Evolutionary conservation across 1,139 yeast species (phyloP).

Genomic region (Ashbya aceris): DNA sequence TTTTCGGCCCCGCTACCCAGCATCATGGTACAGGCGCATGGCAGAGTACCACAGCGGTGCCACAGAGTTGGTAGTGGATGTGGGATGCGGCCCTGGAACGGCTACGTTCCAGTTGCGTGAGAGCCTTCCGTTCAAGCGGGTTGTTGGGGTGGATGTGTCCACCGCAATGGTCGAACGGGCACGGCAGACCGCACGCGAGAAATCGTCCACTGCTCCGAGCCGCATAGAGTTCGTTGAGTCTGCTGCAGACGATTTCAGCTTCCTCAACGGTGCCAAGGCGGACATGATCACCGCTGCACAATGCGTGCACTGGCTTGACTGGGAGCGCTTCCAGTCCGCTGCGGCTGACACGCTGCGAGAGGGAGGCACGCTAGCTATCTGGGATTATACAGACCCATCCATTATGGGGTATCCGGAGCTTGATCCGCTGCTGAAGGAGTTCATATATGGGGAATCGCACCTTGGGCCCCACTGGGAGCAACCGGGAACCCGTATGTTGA

Average conservation of each 20-base stretch:
- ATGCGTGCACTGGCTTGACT: slow-evolving; percentile 72
- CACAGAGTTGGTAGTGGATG: slow-evolving; percentile 42
- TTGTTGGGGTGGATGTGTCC: slow-evolving; percentile 64
- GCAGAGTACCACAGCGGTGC: slow-evolving; percentile 33
- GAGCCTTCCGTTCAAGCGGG: slow-evolving; percentile 29
- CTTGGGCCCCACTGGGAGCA: slow-evolving; percentile 70
- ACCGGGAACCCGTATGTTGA: slow-evolving; percentile 54
- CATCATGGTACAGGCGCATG: slow-evolving; percentile 41
- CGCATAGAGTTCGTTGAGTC: slow-evolving; percentile 22
- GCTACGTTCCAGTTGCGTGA: slow-evolving; percentile 50
- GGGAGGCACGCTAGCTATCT: slow-evolving; percentile 60
- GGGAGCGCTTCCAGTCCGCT: slow-evolving; percentile 42
- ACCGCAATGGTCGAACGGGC: slow-evolving; percentile 52
- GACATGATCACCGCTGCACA: slow-evolving; percentile 70
- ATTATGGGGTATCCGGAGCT: slow-evolving; percentile 35
- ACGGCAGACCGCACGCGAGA: slow-evolving; percentile 10
- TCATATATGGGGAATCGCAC: slow-evolving; percentile 33
- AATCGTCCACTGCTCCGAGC: neutral
- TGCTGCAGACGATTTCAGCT: slow-evolving; percentile 6
- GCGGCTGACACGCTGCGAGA: slow-evolving; percentile 42
- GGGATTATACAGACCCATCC: slow-evolving; percentile 72
- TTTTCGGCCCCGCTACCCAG: slow-evolving; percentile 62
- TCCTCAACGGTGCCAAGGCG: slow-evolving; percentile 26
- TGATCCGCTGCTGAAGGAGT: slow-evolving; percentile 31
- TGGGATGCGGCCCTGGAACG: slow-evolving; percentile 84